Conservation (phyloP, 140 eudicot genomes). For the Senecio squalidus region DNA sequence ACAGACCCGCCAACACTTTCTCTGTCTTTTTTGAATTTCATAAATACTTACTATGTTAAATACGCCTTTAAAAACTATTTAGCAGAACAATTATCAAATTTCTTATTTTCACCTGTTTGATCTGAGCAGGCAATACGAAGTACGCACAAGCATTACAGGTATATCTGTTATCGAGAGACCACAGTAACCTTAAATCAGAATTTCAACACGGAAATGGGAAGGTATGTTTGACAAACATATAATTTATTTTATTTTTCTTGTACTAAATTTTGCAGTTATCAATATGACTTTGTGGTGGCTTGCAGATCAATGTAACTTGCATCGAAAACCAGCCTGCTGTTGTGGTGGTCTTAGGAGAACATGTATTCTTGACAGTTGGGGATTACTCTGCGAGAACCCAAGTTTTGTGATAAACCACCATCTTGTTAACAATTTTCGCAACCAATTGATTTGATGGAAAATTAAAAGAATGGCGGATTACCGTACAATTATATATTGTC, state of each 20-base stretch:
- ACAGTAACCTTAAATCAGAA: conserved; percentile 52
- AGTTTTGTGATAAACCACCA: conserved; percentile 17
- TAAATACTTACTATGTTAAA: background rate
- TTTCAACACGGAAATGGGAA: conserved; percentile 64
- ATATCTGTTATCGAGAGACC: conserved; percentile 61
- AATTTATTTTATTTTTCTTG: background rate
- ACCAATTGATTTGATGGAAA: background rate
- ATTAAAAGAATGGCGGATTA: background rate
- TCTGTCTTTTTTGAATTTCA: background rate
- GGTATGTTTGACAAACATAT: conserved; percentile 22
- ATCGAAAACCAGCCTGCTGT: conserved; percentile 52
- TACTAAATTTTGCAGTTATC: background rate
- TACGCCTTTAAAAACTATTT: background rate
- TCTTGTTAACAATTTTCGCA: background rate
- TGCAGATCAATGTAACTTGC: conserved; percentile 51
- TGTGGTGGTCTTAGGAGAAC: conserved; percentile 56
- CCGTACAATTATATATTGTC: too few species aligned
- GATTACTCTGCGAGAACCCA: conserved; percentile 39
- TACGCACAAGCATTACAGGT: conserved; percentile 44
- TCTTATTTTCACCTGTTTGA: too few species aligned
- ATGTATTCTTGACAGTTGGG: conserved; percentile 61
- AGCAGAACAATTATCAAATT: background rate
- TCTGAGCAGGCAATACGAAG: conserved; percentile 43
- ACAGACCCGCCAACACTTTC: background rate
- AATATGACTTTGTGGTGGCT: background rate